A percentile compares a stretch with the other conserved stretches of the same genome.
Conservation (phyloP, 495 filamentous ascomycete genomes). For the Penicillium coffeae region DNA sequence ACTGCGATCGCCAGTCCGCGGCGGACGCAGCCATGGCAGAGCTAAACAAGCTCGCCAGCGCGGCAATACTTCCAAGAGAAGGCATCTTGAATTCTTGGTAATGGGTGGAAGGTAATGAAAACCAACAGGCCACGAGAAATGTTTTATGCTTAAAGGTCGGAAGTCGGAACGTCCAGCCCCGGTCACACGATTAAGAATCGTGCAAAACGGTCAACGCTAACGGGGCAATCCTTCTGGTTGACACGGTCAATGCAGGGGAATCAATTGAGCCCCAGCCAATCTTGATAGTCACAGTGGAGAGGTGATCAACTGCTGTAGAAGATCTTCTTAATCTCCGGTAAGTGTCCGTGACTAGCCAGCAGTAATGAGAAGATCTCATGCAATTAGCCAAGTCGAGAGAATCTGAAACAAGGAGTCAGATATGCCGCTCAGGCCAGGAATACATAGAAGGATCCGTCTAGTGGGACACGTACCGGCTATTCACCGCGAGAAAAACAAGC, state of each 20-base stretch:
- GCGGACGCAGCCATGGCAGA: constrained; percentile 37
- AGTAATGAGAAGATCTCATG: neutral
- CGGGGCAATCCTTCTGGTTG: too few relatives aligned
- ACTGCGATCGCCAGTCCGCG: constrained; percentile 57
- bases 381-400: neutral
- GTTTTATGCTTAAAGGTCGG: neutral
- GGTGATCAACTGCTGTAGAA: too few relatives aligned
- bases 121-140: neutral
- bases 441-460: too few relatives aligned
- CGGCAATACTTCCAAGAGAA: constrained; percentile 6
- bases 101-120: neutral
- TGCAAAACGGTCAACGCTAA: neutral
- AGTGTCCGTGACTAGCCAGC: constrained; percentile 19
- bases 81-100: constrained; percentile 5
- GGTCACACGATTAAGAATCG: constrained; percentile 1
- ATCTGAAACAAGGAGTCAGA: too few relatives aligned
- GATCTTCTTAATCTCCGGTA: constrained; percentile 20
- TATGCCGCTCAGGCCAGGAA: too few relatives aligned
- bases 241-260: too few relatives aligned
- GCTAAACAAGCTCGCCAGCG: constrained; percentile 18
- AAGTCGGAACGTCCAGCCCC: too few relatives aligned
- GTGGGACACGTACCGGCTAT: too few relatives aligned
- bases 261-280: too few relatives aligned
- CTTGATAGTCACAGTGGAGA: too few relatives aligned
- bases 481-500: too few relatives aligned